These are phyloP conservation scores for Pseudonectria buxi DNA, from an alignment of 2,329 filamentous ascomycete genomes.

Conservation along the genomic window DNA sequence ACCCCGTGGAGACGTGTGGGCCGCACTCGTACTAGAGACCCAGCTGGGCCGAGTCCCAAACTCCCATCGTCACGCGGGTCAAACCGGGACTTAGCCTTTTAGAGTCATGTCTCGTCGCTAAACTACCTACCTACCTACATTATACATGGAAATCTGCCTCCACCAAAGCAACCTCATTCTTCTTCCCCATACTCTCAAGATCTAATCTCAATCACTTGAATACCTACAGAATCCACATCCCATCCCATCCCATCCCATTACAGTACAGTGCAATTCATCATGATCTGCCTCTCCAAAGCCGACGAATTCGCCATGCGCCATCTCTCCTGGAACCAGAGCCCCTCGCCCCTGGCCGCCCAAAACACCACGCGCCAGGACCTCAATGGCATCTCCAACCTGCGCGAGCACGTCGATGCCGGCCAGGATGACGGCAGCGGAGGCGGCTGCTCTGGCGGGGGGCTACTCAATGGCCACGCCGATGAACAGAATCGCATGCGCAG, in stretches of 20 bases:
- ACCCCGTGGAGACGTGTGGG: too few species aligned
- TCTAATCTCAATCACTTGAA: too few species aligned
- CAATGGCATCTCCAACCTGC: conserved; percentile 47
- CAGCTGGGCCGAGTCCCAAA: too few species aligned
- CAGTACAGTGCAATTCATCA: too few species aligned
- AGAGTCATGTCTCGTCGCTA: not conserved
- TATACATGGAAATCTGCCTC: too few species aligned
- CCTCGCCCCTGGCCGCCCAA: conserved; percentile 39
- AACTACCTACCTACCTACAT: too few species aligned
- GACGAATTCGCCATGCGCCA: conserved; percentile 43
- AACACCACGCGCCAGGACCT: conserved; percentile 49
- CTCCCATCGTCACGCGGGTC: conserved; percentile 13
- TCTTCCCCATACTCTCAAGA: too few species aligned
- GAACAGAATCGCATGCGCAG: conserved; percentile 19
- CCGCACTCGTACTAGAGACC: too few species aligned
- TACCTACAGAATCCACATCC: too few species aligned
- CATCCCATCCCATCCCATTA: too few species aligned
- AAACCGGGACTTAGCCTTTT: conserved; percentile 19
- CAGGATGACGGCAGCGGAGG: conserved; percentile 27
- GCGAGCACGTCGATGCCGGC: conserved; percentile 33
- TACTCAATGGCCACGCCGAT: conserved; percentile 14
- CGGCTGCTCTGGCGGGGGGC: conserved; percentile 3
- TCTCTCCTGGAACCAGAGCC: conserved; percentile 48
- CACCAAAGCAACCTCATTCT: too few species aligned
- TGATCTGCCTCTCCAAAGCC: conserved; percentile 51